Evolutionary conservation across 1,284 basidiomycete species (phyloP).

Genomic region (Pholiota adiposa): DNA sequence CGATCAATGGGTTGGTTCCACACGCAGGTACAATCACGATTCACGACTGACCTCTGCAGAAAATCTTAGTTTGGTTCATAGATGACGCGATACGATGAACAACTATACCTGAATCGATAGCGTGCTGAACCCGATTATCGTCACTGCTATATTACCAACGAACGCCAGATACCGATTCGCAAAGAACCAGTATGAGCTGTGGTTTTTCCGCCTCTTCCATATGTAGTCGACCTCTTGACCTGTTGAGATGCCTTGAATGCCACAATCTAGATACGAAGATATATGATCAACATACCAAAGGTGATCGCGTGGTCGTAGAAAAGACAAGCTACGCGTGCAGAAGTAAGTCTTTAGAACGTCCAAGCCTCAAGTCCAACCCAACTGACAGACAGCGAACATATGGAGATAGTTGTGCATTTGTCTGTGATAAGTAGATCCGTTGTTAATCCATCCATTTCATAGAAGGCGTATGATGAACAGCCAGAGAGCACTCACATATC

Average conservation of each 20-base stretch:
- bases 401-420: constrained; percentile 32
- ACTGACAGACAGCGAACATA: constrained; percentile 32
- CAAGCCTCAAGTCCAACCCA: neutral
- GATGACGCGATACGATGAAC: neutral
- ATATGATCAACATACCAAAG: constrained; percentile 27
- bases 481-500: constrained; percentile 23
- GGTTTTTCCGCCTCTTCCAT: constrained; percentile 41
- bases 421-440: constrained; percentile 9
- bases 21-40: neutral
- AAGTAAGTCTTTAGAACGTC: neutral
- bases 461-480: neutral
- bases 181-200: constrained; percentile 45
- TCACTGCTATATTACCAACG: constrained; percentile 38
- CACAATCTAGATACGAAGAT: neutral
- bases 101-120: constrained; percentile 23
- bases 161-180: constrained; percentile 47
- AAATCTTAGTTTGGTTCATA: neutral
- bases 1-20: constrained; percentile 12
- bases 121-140: constrained; percentile 33
- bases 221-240: constrained; percentile 43
- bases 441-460: neutral
- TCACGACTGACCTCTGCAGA: constrained; percentile 23
- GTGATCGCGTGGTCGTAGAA: constrained; percentile 44
- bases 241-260: constrained; percentile 11
- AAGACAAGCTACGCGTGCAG: constrained; percentile 32